Evolutionary conservation across 768 basidiomycete genomes (phyloP).

Genomic region (Suillus brevipes): DNA sequence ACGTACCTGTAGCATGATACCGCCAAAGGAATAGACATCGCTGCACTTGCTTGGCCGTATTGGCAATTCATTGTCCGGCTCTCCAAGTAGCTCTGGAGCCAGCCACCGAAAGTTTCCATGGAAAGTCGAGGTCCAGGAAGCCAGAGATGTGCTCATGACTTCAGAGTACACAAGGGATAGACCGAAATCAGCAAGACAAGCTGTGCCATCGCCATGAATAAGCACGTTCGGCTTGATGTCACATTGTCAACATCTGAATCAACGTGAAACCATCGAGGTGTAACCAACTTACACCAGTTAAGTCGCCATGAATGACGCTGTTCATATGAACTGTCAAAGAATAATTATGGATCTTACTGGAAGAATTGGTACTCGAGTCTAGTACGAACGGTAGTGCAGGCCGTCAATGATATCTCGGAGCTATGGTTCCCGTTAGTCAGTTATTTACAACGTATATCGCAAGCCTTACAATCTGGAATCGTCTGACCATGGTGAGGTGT

Average conservation of each 20-base stretch:
- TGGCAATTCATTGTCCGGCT: background rate
- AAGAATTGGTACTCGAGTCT: background rate
- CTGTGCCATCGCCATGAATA: slow-evolving; percentile 39
- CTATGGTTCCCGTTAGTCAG: background rate
- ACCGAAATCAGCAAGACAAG: slow-evolving; percentile 45
- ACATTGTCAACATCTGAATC: background rate
- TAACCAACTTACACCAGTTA: slow-evolving; percentile 7
- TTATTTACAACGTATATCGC: background rate
- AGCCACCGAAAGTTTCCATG: slow-evolving; percentile 39
- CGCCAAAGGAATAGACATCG: slow-evolving; percentile 47
- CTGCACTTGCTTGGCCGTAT: slow-evolving; percentile 15
- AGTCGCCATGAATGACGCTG: slow-evolving; percentile 9
- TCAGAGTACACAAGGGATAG: slow-evolving; percentile 41
- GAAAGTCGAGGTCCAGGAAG: slow-evolving; percentile 22
- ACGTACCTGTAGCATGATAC: slow-evolving; percentile 29
- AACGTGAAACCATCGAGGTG: background rate
- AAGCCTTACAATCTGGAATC: slow-evolving; percentile 19
- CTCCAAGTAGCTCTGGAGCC: slow-evolving; percentile 36
- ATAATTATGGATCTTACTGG: background rate
- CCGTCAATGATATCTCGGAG: background rate
- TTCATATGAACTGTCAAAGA: slow-evolving; percentile 1
- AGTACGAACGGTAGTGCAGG: background rate
- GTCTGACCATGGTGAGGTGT: slow-evolving; percentile 8
- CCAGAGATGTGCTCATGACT: slow-evolving; percentile 24
- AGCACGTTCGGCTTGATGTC: slow-evolving; percentile 19